phyloP scores from a whole-genome alignment of 2,329 filamentous ascomycete genomes.

The Corynespora cassiicola region DNA sequence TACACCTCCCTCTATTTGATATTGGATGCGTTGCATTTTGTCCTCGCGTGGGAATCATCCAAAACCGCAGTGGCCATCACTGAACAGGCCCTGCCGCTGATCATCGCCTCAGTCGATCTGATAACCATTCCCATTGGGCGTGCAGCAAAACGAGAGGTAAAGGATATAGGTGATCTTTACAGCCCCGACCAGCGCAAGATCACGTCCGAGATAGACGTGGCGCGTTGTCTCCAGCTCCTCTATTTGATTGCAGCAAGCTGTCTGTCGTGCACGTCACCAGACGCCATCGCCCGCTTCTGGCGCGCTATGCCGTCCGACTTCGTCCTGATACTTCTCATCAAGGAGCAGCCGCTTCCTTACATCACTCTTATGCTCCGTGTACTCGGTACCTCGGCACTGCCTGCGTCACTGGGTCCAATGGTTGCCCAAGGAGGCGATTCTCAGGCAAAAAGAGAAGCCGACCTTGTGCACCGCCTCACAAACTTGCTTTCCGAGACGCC shows the following conservation, averaged over 20 bases:
- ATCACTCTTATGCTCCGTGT: slow-evolving; percentile 70
- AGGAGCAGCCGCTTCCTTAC: slow-evolving; percentile 68
- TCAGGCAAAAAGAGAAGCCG: slow-evolving; percentile 47
- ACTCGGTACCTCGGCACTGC: slow-evolving; percentile 69
- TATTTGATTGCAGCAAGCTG: slow-evolving; percentile 69
- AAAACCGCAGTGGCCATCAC: slow-evolving; percentile 66
- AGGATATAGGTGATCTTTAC: slow-evolving; percentile 30
- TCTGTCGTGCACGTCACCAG: slow-evolving; percentile 45
- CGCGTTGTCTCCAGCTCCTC: slow-evolving; percentile 70
- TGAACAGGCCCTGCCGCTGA: slow-evolving; percentile 58
- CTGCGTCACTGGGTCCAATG: slow-evolving; percentile 72
- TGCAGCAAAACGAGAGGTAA: slow-evolving; percentile 38
- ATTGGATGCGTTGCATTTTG: slow-evolving; percentile 68
- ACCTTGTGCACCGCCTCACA: slow-evolving; percentile 68
- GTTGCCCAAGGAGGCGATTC: slow-evolving; percentile 47
- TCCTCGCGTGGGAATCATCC: slow-evolving; percentile 67
- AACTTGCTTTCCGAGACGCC: slow-evolving; percentile 66
- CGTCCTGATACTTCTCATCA: slow-evolving; percentile 70
- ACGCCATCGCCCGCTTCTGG: slow-evolving; percentile 66
- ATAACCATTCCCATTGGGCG: slow-evolving; percentile 58
- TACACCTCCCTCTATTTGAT: slow-evolving; percentile 71
- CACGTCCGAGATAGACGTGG: slow-evolving; percentile 68
- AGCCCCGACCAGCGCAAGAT: slow-evolving; percentile 50
- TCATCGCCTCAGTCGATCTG: slow-evolving; percentile 57
- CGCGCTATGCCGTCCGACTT: slow-evolving; percentile 69